Conservation (phyloP, 768 basidiomycete species). For the Coprinopsis sp. region DNA sequence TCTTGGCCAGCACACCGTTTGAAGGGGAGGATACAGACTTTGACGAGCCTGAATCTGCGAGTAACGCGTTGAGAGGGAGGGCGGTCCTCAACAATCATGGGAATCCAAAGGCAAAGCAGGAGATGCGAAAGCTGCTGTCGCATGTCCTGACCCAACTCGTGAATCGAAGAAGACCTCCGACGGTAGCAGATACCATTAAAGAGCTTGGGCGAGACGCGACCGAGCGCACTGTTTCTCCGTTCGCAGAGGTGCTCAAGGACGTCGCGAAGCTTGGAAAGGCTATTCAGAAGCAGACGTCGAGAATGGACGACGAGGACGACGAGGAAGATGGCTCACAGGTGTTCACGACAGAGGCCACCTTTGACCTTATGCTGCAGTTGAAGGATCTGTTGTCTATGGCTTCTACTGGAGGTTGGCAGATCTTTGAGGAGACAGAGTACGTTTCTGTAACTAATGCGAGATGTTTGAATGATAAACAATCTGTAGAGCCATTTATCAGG, state of each 20-base stretch:
- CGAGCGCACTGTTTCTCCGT: constrained; percentile 33
- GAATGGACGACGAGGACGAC: constrained; percentile 33
- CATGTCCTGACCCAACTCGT: constrained; percentile 64
- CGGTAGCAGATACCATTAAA: constrained; percentile 41
- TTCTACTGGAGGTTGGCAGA: constrained; percentile 52
- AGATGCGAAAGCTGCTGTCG: constrained; percentile 64
- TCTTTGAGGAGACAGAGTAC: constrained; percentile 48
- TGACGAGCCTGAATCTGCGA: background rate
- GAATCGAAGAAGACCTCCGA: constrained; percentile 48
- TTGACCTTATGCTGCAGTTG: constrained; percentile 59
- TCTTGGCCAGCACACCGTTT: background rate
- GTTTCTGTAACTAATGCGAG: background rate
- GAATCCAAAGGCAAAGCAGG: constrained; percentile 44
- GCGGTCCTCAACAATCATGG: constrained; percentile 17
- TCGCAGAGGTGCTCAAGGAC: constrained; percentile 42
- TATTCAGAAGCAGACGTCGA: constrained; percentile 15
- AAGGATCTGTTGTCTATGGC: constrained; percentile 57
- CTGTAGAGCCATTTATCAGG: constrained; percentile 15
- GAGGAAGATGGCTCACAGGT: constrained; percentile 41
- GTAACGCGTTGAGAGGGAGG: background rate
- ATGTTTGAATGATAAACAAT: background rate
- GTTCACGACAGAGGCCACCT: constrained; percentile 64
- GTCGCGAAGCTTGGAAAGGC: constrained; percentile 34
- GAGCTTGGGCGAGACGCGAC: constrained; percentile 19
- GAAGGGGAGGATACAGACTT: too few relatives aligned